Evolutionary conservation across 78 protist genomes (phyloP).

Genomic region (Bigelowiella natans): DNA sequence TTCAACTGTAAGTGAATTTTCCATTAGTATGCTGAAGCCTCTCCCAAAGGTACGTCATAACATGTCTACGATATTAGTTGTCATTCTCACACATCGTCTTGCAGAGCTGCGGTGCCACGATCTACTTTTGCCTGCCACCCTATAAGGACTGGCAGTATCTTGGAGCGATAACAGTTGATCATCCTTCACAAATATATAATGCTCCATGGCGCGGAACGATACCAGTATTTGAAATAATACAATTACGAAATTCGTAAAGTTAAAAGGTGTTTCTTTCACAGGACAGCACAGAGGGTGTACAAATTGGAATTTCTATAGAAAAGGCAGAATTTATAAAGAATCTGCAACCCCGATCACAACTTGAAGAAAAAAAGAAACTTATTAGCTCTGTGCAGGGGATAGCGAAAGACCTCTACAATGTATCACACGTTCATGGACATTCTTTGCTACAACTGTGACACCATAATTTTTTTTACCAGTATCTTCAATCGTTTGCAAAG

Average conservation of each 20-base stretch:
- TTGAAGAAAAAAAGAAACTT: not conserved
- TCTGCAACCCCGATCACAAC: not conserved
- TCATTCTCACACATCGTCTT: not conserved
- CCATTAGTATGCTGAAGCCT: not conserved
- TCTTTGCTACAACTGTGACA: no score
- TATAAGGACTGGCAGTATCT: not conserved
- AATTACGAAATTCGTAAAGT: no score
- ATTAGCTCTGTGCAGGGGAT: not conserved
- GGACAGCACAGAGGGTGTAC: not conserved
- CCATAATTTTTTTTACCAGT: no score
- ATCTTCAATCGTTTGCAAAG: not conserved
- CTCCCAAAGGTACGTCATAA: not conserved
- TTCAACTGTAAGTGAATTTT: not conserved
- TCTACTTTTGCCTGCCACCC: not conserved
- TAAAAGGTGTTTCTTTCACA: no score
- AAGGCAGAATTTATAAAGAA: not conserved
- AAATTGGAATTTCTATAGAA: not conserved
- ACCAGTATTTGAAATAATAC: no score
- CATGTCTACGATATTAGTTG: not conserved
- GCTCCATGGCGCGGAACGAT: not conserved
- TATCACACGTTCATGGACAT: not conserved
- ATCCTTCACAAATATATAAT: not conserved
- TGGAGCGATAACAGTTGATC: not conserved
- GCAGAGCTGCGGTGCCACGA: not conserved
- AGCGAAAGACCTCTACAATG: not conserved